phyloP scores from a whole-genome alignment of 495 filamentous ascomycete genomes.

The Saxophila tyrrhenica region DNA sequence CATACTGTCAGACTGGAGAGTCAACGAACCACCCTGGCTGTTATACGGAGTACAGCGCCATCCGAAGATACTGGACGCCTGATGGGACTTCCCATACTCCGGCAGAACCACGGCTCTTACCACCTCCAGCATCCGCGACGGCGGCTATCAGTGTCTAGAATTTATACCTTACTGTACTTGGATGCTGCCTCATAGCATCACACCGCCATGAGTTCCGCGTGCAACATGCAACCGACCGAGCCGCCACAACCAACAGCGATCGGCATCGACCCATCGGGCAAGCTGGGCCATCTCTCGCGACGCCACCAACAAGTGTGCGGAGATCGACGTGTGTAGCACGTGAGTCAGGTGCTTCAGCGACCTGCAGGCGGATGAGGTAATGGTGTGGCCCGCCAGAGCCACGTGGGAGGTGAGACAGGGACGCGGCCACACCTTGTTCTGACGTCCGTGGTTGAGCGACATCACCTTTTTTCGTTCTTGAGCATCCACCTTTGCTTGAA shows the following conservation, averaged over 20 bases:
- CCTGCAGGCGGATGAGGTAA: neutral
- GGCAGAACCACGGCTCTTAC: too few species aligned
- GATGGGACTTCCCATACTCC: too few species aligned
- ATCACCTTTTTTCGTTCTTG: neutral
- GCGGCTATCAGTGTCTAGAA: too few species aligned
- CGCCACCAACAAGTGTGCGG: neutral
- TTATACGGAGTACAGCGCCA: too few species aligned
- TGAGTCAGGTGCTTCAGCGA: neutral
- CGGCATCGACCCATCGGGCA: neutral
- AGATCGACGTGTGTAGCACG: neutral
- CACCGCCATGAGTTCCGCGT: too few species aligned
- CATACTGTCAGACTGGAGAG: too few species aligned
- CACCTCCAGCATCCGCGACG: too few species aligned
- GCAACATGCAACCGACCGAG: neutral
- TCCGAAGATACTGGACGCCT: too few species aligned
- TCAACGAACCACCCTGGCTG: too few species aligned
- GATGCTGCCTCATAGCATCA: too few species aligned
- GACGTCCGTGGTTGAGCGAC: neutral
- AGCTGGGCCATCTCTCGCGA: neutral
- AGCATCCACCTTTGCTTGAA: too few species aligned
- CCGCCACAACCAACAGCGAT: neutral
- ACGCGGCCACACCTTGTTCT: neutral
- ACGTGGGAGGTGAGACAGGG: neutral
- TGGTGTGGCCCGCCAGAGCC: neutral
- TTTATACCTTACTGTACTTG: too few species aligned